A percentile compares a stretch with the other conserved stretches of the same genome.
phyloP scores from a whole-genome alignment of 805 yeast genomes.

The Myxozyma neglecta region DNA sequence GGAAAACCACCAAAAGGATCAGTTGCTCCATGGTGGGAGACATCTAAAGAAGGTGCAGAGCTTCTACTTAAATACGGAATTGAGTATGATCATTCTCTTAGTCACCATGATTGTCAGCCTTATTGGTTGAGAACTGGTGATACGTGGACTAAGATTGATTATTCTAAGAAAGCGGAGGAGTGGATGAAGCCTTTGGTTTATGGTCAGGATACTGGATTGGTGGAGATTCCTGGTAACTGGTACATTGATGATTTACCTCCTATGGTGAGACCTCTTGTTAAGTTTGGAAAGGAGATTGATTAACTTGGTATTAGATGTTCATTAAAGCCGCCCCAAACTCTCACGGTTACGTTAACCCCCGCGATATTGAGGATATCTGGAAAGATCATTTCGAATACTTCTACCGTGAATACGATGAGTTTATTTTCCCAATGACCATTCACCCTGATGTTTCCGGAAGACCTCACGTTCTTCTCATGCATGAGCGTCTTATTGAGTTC shows the following conservation, averaged over 20 bases:
- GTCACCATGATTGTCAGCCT: slow-evolving; percentile 43
- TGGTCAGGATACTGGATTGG: slow-evolving; percentile 42
- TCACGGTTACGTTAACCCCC: slow-evolving; percentile 43
- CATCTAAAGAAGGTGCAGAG: slow-evolving; percentile 41
- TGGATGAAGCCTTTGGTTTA: slow-evolving; percentile 44
- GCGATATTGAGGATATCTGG: slow-evolving; percentile 45
- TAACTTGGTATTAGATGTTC: slow-evolving; percentile 35
- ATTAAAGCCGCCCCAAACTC: slow-evolving; percentile 40
- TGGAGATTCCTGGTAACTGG: slow-evolving; percentile 45
- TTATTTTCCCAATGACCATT: slow-evolving; percentile 44
- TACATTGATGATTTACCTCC: slow-evolving; percentile 45
- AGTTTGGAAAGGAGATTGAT: background rate
- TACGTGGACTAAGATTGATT: slow-evolving; percentile 44
- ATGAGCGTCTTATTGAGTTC: slow-evolving; percentile 43
- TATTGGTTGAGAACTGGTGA: slow-evolving; percentile 45
- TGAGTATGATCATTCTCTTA: slow-evolving; percentile 44
- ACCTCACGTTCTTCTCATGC: slow-evolving; percentile 44
- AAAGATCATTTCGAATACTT: slow-evolving; percentile 45
- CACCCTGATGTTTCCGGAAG: slow-evolving; percentile 46
- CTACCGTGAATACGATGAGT: slow-evolving; percentile 44
- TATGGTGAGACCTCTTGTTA: slow-evolving; percentile 33
- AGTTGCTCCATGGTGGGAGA: slow-evolving; percentile 47
- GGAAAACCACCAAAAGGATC: slow-evolving; percentile 44
- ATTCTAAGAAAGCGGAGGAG: slow-evolving; percentile 40
- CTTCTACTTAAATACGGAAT: slow-evolving; percentile 43